phyloP scores from a whole-genome alignment of 2,329 filamentous ascomycete genomes.

The Trichoderma arundinaceum region DNA sequence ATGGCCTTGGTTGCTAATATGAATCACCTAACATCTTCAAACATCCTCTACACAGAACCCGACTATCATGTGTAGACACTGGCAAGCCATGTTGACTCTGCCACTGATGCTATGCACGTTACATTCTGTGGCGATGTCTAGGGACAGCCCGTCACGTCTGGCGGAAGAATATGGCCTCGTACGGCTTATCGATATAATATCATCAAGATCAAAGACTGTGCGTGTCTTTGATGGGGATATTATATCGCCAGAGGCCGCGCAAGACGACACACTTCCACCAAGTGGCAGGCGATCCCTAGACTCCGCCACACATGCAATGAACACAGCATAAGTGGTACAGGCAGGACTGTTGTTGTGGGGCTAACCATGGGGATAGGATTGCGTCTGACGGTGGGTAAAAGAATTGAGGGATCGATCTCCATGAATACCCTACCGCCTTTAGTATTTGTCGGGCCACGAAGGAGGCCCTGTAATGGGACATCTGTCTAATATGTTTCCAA shows the following conservation, averaged over 20 bases:
- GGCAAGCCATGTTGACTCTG: not conserved
- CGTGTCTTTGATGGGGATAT: no score
- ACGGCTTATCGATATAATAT: not conserved
- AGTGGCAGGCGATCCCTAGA: not conserved
- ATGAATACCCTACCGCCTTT: not conserved
- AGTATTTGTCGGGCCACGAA: not conserved
- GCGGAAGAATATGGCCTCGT: not conserved
- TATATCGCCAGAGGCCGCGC: not conserved
- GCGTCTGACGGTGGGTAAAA: not conserved
- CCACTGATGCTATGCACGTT: not conserved
- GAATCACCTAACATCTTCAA: not conserved
- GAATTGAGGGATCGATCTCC: not conserved
- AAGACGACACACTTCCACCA: not conserved
- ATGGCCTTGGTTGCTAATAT: not conserved
- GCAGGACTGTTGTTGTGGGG: not conserved
- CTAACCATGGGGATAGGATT: not conserved
- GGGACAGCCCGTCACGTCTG: not conserved
- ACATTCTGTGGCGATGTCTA: not conserved
- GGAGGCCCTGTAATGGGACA: no score
- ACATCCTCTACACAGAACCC: not conserved
- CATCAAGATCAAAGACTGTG: no score
- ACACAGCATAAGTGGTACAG: not conserved
- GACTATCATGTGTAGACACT: not conserved
- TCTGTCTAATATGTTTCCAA: no score
- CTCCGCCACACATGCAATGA: not conserved